Evolutionary conservation across 768 basidiomycete species (phyloP).

Genomic region (Trametes meyenii): DNA sequence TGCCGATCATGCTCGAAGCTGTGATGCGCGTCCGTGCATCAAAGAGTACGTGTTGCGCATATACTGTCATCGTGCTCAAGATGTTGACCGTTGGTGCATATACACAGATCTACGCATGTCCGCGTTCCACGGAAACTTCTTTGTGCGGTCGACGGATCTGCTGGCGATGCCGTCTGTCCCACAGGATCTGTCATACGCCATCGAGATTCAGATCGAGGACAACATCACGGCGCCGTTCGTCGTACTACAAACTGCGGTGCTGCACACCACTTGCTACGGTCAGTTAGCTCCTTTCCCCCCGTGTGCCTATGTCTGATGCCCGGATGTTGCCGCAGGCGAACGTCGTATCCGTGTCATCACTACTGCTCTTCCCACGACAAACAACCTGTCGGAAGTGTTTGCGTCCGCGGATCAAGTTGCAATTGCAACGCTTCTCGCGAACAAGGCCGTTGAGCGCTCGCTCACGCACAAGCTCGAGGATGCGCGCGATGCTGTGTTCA

Average conservation of each 20-base stretch:
- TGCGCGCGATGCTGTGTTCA: constrained; percentile 55
- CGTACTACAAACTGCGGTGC: constrained; percentile 91
- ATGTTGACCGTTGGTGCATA: neutral
- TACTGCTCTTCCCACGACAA: constrained; percentile 60
- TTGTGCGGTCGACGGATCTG: constrained; percentile 95
- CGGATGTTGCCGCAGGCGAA: constrained; percentile 39
- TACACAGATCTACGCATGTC: constrained; percentile 84
- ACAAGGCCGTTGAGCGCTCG: constrained; percentile 61
- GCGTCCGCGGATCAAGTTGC: constrained; percentile 60
- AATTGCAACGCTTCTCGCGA: constrained; percentile 54
- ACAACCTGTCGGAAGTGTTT: constrained; percentile 57
- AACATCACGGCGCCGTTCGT: constrained; percentile 88
- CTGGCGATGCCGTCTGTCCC: constrained; percentile 97
- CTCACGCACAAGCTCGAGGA: constrained; percentile 60
- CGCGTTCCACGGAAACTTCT: constrained; percentile 98
- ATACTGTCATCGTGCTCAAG: neutral
- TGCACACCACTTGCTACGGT: constrained; percentile 94
- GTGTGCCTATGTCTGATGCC: neutral
- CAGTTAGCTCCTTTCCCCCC: neutral
- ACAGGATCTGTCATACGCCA: constrained; percentile 92
- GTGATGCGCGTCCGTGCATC: constrained; percentile 99
- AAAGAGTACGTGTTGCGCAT: constrained; percentile 55
- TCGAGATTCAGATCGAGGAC: constrained; percentile 96
- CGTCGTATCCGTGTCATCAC: constrained; percentile 65
- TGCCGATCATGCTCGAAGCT: constrained; percentile 94